phyloP scores from a whole-genome alignment of 805 yeast genomes.

The Hanseniaspora valbyensis region DNA sequence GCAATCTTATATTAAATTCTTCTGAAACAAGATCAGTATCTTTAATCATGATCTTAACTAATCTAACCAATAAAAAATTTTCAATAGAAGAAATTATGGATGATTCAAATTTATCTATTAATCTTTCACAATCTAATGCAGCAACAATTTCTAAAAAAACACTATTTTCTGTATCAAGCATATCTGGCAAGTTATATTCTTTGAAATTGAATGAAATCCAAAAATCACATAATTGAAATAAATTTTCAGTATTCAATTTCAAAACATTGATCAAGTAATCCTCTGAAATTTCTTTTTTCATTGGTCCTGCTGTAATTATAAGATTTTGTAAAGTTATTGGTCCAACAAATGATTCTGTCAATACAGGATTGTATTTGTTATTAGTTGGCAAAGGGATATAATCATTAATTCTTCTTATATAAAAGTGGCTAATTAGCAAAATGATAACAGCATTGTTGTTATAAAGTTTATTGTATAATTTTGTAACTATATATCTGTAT shows the following conservation, averaged over 20 bases:
- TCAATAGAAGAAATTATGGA: not conserved
- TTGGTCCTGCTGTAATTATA: not conserved
- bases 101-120: not conserved
- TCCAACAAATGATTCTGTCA: conserved; percentile 6
- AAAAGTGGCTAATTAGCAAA: not conserved
- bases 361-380: not conserved
- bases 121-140: not conserved
- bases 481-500: not conserved
- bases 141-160: conserved; percentile 8
- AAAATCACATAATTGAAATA: conserved; percentile 11
- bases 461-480: not conserved
- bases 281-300: not conserved
- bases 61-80: not conserved
- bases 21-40: not conserved
- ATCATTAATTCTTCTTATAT: not conserved
- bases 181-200: not conserved
- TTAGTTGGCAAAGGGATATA: not conserved
- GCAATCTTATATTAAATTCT: not conserved
- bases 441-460: conserved; percentile 6
- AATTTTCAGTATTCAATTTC: not conserved
- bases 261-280: not conserved
- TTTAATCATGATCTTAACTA: not conserved
- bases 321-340: conserved; percentile 1
- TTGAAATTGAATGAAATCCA: conserved; percentile 11
- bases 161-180: not conserved